Evolutionary conservation across 148 eudicot genomes (phyloP).

Genomic region (Dianthus caryophyllus): DNA sequence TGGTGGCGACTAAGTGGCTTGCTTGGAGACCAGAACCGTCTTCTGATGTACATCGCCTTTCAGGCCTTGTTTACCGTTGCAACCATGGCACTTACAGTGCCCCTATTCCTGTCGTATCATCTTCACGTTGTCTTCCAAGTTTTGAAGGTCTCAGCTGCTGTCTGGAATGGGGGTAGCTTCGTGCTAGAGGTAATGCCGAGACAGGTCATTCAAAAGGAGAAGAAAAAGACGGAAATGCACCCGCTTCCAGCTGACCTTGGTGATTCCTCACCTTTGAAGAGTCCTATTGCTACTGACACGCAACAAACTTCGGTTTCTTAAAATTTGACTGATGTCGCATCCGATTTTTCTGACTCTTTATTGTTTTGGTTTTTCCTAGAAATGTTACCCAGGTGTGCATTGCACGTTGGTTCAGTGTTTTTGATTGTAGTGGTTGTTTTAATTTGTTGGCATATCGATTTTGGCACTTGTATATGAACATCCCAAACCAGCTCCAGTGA

Average conservation of each 20-base stretch:
- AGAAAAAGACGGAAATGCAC: slow-evolving; percentile 51
- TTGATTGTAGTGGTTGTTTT: neutral
- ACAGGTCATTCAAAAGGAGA: slow-evolving; percentile 74
- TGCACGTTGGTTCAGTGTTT: slow-evolving; percentile 2
- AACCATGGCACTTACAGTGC: slow-evolving; percentile 86
- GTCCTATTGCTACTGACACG: slow-evolving; percentile 1
- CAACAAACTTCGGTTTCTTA: slow-evolving; percentile 1
- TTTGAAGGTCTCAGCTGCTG: slow-evolving; percentile 72
- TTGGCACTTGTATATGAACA: no score
- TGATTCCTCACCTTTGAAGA: slow-evolving; percentile 13
- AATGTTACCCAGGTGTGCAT: neutral
- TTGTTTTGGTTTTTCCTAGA: neutral
- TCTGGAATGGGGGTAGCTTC: slow-evolving; percentile 95
- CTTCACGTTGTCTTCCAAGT: slow-evolving; percentile 67
- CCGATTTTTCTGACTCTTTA: neutral
- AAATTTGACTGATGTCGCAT: neutral
- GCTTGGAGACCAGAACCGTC: slow-evolving; percentile 86
- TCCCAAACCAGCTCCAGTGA: no score
- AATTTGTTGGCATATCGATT: neutral
- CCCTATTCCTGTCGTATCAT: slow-evolving; percentile 79
- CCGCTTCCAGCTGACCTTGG: slow-evolving; percentile 21
- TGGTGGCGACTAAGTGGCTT: slow-evolving; percentile 93
- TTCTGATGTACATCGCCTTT: slow-evolving; percentile 65
- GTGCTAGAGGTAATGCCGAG: slow-evolving; percentile 88
- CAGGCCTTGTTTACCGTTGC: slow-evolving; percentile 89